These are phyloP conservation scores for Blastobotrys robertii DNA, from an alignment of 805 yeast species.

Conservation along the genomic window DNA sequence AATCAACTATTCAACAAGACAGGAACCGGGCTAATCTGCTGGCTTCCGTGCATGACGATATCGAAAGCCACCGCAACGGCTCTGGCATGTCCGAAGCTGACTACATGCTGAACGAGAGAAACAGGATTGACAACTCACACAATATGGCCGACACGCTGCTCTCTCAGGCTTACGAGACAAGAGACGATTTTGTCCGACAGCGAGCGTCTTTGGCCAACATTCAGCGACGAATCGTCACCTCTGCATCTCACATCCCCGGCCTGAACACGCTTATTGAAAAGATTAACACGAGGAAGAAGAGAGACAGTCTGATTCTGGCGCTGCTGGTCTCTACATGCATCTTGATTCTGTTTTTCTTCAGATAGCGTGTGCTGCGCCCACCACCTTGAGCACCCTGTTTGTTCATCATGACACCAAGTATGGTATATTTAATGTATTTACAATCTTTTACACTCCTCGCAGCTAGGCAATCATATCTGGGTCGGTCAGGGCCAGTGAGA, in stretches of 20 bases:
- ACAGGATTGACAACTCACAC: constrained; percentile 63
- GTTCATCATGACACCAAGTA: not conserved
- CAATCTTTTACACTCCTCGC: not conserved
- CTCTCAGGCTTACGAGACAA: constrained; percentile 77
- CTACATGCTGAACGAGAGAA: constrained; percentile 69
- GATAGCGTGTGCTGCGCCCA: too few relatives aligned
- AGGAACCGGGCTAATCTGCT: constrained; percentile 67
- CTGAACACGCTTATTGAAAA: constrained; percentile 61
- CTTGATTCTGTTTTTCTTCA: constrained; percentile 49
- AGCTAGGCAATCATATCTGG: constrained; percentile 19
- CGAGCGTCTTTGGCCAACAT: constrained; percentile 53
- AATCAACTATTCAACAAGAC: constrained; percentile 54
- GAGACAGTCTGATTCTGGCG: constrained; percentile 82
- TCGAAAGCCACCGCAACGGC: constrained; percentile 52
- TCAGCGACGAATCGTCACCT: constrained; percentile 48
- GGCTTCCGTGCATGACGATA: constrained; percentile 68
- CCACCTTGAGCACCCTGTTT: too few relatives aligned
- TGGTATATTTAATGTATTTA: not conserved
- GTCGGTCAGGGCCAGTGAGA: constrained; percentile 18
- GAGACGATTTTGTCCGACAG: constrained; percentile 76
- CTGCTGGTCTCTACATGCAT: constrained; percentile 63
- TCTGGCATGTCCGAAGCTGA: constrained; percentile 40
- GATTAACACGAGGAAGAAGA: constrained; percentile 79
- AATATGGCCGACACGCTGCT: constrained; percentile 69
- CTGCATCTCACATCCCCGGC: constrained; percentile 72